phyloP scores from a whole-genome alignment of 768 basidiomycete species.

The Tulasnella sp. region DNA sequence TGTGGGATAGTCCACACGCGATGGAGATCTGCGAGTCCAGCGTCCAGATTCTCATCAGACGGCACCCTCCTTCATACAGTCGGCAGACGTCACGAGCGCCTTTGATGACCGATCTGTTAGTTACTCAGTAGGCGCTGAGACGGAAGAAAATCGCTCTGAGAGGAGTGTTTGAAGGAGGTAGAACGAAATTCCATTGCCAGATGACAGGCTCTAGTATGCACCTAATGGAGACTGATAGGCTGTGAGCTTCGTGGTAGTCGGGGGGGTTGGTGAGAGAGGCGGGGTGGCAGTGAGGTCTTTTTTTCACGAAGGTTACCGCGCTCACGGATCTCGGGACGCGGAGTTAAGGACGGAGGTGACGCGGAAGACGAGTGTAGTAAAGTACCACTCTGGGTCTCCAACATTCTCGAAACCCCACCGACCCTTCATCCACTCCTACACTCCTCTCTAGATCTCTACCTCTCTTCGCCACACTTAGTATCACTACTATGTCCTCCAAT shows the following conservation, averaged over 20 bases:
- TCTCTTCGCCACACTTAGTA: background rate
- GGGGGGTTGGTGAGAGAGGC: background rate
- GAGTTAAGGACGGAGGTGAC: slow-evolving; percentile 2
- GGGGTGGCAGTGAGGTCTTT: background rate
- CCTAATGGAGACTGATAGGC: background rate
- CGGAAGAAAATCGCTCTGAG: background rate
- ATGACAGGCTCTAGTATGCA: background rate
- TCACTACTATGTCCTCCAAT: slow-evolving; percentile 5
- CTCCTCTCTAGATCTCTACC: background rate
- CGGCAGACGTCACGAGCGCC: background rate
- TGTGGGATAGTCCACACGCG: slow-evolving; percentile 4
- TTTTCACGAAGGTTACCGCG: background rate
- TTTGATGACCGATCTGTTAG: background rate
- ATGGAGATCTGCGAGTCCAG: slow-evolving; percentile 4
- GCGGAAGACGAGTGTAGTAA: background rate
- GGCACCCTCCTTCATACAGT: background rate
- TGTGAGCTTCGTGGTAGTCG: background rate
- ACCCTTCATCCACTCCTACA: background rate
- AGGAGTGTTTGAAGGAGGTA: background rate
- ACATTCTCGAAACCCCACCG: slow-evolving; percentile 6
- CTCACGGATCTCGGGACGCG: slow-evolving; percentile 1
- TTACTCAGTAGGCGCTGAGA: background rate
- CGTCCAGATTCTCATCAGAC: background rate
- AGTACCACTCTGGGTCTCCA: background rate
- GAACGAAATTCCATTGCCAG: background rate